These are phyloP conservation scores for Crithidia brevicula DNA, from an alignment of 208 protist genomes.

Conservation along the genomic window DNA sequence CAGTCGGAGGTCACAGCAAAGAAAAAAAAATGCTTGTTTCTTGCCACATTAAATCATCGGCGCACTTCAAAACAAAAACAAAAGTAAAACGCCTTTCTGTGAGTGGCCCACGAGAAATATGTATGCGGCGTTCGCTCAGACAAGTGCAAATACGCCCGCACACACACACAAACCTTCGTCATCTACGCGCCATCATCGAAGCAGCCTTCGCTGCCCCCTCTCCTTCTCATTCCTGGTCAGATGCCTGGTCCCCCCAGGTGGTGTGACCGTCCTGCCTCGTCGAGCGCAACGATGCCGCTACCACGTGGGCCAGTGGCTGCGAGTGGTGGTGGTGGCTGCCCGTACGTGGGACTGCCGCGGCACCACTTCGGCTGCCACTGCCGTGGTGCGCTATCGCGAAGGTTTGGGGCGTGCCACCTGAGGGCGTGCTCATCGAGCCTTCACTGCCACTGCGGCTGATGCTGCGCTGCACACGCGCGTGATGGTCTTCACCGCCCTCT, in stretches of 20 bases:
- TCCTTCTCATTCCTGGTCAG: neutral
- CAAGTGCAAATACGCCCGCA: neutral
- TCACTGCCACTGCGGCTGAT: constrained; percentile 13
- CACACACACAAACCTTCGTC: neutral
- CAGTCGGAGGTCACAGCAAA: too few relatives aligned
- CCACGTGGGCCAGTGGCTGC: constrained; percentile 8
- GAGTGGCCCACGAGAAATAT: too few relatives aligned
- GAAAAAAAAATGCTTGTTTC: too few relatives aligned
- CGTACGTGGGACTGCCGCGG: neutral
- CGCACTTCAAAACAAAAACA: too few relatives aligned
- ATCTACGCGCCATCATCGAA: neutral
- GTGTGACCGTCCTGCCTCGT: constrained; percentile 11
- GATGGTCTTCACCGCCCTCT: too few relatives aligned
- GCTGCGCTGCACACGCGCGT: too few relatives aligned
- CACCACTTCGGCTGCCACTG: neutral
- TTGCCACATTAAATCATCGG: too few relatives aligned
- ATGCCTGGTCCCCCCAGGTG: constrained; percentile 10
- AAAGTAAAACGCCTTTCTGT: too few relatives aligned
- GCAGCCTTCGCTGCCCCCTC: neutral
- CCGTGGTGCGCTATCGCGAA: neutral
- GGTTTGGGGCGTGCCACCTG: neutral
- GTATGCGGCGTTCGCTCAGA: too few relatives aligned
- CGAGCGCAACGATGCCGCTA: constrained; percentile 12
- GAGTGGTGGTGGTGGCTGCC: neutral
- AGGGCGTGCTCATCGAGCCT: neutral